Percentiles rank a stretch among this genome's conserved stretches.
Conservation (phyloP, 768 basidiomycete genomes). For the Clitopilus hobsonii region DNA sequence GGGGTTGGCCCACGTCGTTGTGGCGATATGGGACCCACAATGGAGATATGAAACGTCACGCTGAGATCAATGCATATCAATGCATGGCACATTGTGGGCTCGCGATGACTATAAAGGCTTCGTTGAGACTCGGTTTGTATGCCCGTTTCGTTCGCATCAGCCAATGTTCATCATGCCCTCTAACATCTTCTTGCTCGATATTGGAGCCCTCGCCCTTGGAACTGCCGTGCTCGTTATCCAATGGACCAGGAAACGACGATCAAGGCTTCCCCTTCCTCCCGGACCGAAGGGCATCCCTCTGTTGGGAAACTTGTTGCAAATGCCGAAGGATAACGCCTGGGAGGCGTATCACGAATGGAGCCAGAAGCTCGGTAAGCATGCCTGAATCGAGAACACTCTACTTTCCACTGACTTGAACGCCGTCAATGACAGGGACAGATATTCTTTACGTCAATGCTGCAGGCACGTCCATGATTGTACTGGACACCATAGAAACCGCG, state of each 20-base stretch:
- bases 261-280: conserved; percentile 7
- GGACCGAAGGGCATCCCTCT: conserved; percentile 8
- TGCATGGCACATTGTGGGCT: too few relatives aligned
- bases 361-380: conserved; percentile 5
- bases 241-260: background rate
- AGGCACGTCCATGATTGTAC: conserved; percentile 16
- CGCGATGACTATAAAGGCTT: too few relatives aligned
- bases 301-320: conserved; percentile 10
- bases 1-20: too few relatives aligned
- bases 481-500: conserved; percentile 15
- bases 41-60: too few relatives aligned
- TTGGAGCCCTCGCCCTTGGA: background rate
- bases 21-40: too few relatives aligned
- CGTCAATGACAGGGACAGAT: conserved; percentile 12
- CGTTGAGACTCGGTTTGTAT: too few relatives aligned
- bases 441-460: conserved; percentile 17
- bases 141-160: too few relatives aligned
- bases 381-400: background rate
- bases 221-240: background rate
- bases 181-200: background rate
- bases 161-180: background rate
- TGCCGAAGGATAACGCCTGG: conserved; percentile 7
- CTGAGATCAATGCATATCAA: too few relatives aligned
- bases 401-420: background rate
- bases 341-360: conserved; percentile 12